Evolutionary conservation across 2,329 filamentous ascomycete species (phyloP).

Genomic region (Leptographium galeiforme): DNA sequence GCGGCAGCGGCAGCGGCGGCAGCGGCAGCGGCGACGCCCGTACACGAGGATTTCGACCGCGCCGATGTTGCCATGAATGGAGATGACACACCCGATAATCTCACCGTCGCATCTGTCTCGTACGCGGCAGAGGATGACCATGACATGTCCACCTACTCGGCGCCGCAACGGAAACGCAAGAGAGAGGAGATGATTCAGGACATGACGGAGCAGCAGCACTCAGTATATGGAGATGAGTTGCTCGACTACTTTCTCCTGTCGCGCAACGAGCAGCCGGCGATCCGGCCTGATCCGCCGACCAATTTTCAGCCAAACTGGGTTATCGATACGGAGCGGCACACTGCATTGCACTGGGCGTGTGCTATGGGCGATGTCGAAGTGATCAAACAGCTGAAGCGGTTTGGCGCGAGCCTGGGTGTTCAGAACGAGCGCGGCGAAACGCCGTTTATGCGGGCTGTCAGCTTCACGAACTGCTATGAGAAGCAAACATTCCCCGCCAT

Average conservation of each 20-base stretch:
- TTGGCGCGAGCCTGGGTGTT: slow-evolving; percentile 60
- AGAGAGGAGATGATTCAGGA: slow-evolving; percentile 50
- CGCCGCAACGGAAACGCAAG: slow-evolving; percentile 63
- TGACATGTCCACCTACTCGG: slow-evolving; percentile 51
- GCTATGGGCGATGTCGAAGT: slow-evolving; percentile 95
- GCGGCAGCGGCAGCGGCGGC: neutral
- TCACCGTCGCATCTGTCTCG: slow-evolving; percentile 70
- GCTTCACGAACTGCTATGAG: slow-evolving; percentile 95
- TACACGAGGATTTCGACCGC: slow-evolving; percentile 51
- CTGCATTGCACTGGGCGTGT: slow-evolving; percentile 90
- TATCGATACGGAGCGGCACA: slow-evolving; percentile 90
- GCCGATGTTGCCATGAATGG: slow-evolving; percentile 51
- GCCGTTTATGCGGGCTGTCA: slow-evolving; percentile 82
- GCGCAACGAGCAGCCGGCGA: slow-evolving; percentile 61
- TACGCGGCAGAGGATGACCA: slow-evolving; percentile 72
- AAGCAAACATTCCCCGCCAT: slow-evolving; percentile 81
- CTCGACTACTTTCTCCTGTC: slow-evolving; percentile 92
- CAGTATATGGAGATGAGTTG: slow-evolving; percentile 82
- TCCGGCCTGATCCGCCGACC: slow-evolving; percentile 62
- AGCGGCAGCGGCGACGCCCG: slow-evolving; percentile 18
- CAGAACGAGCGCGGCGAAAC: slow-evolving; percentile 69
- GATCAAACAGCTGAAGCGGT: slow-evolving; percentile 72
- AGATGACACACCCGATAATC: slow-evolving; percentile 71
- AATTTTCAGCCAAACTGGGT: slow-evolving; percentile 80
- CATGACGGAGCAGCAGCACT: slow-evolving; percentile 67